Evolutionary conservation across 768 basidiomycete species (phyloP).

Genomic region (Erythrobasidium yunnanense): DNA sequence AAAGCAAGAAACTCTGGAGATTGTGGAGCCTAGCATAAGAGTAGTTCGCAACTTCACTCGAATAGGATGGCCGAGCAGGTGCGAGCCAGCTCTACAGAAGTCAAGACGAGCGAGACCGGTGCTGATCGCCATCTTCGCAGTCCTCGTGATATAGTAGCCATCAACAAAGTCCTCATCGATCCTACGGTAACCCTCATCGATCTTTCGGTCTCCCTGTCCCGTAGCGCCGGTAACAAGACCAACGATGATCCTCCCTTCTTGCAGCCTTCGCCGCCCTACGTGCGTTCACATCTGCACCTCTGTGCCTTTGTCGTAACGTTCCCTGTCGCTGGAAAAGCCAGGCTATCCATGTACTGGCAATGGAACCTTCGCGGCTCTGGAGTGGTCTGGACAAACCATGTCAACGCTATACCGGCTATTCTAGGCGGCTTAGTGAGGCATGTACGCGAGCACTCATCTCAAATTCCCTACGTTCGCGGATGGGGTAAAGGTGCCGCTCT

Average conservation of each 20-base stretch:
- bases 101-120: neutral
- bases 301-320: constrained; percentile 32
- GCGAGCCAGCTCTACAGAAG: neutral
- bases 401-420: neutral
- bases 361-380: constrained; percentile 28
- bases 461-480: neutral
- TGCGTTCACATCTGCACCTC: constrained; percentile 35
- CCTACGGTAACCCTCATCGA: constrained; percentile 15
- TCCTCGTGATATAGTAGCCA: constrained; percentile 12
- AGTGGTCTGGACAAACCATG: neutral
- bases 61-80: constrained; percentile 25
- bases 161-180: constrained; percentile 15
- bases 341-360: constrained; percentile 32
- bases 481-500: constrained; percentile 21
- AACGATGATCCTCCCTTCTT: constrained; percentile 37
- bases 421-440: neutral
- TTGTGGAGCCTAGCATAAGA: constrained; percentile 11
- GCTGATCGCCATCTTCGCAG: neutral
- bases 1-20: constrained; percentile 18
- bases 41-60: constrained; percentile 1
- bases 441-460: neutral
- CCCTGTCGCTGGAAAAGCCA: neutral
- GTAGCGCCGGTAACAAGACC: constrained; percentile 2
- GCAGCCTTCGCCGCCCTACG: constrained; percentile 36
- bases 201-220: constrained; percentile 11